Evolutionary conservation across 208 protist genomes (phyloP).

Genomic region (Leishmania turanica): DNA sequence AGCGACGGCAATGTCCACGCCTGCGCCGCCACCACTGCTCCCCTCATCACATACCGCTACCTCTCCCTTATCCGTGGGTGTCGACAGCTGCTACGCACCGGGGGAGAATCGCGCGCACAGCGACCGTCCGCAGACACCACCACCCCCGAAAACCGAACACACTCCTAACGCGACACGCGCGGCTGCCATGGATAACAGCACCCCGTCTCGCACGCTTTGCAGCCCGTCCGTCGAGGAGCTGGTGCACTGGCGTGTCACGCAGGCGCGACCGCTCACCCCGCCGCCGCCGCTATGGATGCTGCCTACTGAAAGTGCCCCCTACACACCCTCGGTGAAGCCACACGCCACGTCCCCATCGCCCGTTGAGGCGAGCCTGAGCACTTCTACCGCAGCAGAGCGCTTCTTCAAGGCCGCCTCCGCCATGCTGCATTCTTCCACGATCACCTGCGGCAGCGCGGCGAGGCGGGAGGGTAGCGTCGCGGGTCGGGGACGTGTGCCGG

Average conservation of each 20-base stretch:
- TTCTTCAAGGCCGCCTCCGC: slow-evolving; percentile 25
- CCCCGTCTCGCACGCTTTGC: slow-evolving; percentile 7
- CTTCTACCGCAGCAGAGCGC: slow-evolving; percentile 12
- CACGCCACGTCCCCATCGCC: neutral
- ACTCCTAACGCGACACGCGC: neutral
- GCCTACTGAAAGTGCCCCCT: neutral
- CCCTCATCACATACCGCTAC: neutral
- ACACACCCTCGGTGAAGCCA: neutral
- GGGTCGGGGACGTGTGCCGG: neutral
- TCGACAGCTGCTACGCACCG: neutral
- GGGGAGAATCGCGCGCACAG: neutral
- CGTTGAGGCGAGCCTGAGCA: neutral
- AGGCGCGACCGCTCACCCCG: neutral
- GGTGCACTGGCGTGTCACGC: neutral
- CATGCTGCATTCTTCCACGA: slow-evolving; percentile 9
- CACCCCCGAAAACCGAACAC: neutral
- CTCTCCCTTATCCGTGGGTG: neutral
- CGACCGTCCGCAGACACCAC: neutral
- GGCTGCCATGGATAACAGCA: neutral
- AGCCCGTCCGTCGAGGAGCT: slow-evolving; percentile 18
- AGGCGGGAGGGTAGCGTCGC: neutral
- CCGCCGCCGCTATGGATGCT: neutral
- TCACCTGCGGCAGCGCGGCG: neutral
- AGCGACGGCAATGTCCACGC: neutral
- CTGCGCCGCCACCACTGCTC: neutral